Evolutionary conservation across 257 asterid genomes (phyloP).

Genomic region (Eucommia ulmoides): DNA sequence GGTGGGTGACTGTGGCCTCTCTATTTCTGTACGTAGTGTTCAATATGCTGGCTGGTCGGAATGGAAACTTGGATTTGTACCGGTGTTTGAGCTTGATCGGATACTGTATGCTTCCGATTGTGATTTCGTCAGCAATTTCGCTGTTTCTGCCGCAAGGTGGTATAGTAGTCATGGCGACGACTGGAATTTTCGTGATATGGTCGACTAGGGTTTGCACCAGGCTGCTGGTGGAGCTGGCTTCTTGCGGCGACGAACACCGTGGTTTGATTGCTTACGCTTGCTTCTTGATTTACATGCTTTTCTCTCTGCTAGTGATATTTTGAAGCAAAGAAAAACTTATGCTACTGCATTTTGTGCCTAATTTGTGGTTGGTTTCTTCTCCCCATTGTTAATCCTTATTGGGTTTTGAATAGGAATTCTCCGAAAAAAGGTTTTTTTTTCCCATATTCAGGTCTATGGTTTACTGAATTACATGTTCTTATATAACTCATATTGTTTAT

Average conservation of each 20-base stretch:
- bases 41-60: conserved; percentile 79
- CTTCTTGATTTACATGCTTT: conserved; percentile 73
- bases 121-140: conserved; percentile 63
- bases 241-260: conserved; percentile 76
- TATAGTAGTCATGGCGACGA: conserved; percentile 45
- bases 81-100: conserved; percentile 82
- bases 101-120: conserved; percentile 80
- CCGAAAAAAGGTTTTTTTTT: background rate
- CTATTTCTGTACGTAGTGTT: conserved; percentile 66
- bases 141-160: conserved; percentile 85
- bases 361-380: too few species aligned
- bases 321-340: conserved; percentile 4
- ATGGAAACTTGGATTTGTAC: conserved; percentile 79
- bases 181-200: conserved; percentile 70
- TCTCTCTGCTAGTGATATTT: conserved; percentile 76
- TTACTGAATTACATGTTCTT: background rate
- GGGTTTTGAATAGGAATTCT: background rate
- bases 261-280: conserved; percentile 79
- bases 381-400: background rate
- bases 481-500: background rate
- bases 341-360: background rate
- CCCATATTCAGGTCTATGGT: background rate
- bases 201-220: conserved; percentile 85
- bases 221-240: conserved; percentile 80
- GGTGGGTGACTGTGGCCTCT: conserved; percentile 68